A percentile compares a stretch with the other conserved stretches of the same genome.
These are phyloP conservation scores for Linnemannia exigua DNA, from an alignment of 192 early-diverging fungal species.

Conservation along the genomic window DNA sequence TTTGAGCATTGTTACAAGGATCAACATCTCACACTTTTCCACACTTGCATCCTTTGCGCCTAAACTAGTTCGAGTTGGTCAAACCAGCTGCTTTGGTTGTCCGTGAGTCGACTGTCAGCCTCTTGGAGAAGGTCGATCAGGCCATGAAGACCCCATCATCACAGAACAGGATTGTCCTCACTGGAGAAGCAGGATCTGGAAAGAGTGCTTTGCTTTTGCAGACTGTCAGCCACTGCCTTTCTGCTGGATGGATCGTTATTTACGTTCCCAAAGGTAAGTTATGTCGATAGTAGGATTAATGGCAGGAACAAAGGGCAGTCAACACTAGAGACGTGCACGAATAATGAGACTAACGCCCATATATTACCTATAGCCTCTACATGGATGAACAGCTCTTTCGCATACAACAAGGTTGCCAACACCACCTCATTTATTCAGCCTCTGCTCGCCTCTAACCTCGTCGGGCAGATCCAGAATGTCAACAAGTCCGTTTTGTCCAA, in stretches of 20 bases:
- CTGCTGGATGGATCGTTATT: constrained; percentile 66
- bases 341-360: not conserved
- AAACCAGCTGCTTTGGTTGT: constrained; percentile 58
- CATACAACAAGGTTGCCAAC: constrained; percentile 56
- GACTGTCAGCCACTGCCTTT: constrained; percentile 59
- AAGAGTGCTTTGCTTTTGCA: constrained; percentile 66
- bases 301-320: not conserved
- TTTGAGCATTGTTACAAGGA: not conserved
- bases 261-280: constrained; percentile 63
- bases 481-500: constrained; percentile 53
- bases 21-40: not conserved
- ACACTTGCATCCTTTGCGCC: not conserved
- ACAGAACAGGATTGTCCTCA: constrained; percentile 55
- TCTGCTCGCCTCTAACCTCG: constrained; percentile 47
- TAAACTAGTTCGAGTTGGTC: constrained; percentile 54
- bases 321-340: not conserved
- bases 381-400: constrained; percentile 60
- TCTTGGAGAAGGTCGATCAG: constrained; percentile 55
- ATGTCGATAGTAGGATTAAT: not conserved
- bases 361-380: constrained; percentile 46
- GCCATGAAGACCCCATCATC: constrained; percentile 44
- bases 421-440: constrained; percentile 63
- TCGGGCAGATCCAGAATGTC: constrained; percentile 57
- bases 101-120: constrained; percentile 56
- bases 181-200: constrained; percentile 62